Conservation (phyloP, 2,329 filamentous ascomycete species). For the Ceratocystis eucalypticola region DNA sequence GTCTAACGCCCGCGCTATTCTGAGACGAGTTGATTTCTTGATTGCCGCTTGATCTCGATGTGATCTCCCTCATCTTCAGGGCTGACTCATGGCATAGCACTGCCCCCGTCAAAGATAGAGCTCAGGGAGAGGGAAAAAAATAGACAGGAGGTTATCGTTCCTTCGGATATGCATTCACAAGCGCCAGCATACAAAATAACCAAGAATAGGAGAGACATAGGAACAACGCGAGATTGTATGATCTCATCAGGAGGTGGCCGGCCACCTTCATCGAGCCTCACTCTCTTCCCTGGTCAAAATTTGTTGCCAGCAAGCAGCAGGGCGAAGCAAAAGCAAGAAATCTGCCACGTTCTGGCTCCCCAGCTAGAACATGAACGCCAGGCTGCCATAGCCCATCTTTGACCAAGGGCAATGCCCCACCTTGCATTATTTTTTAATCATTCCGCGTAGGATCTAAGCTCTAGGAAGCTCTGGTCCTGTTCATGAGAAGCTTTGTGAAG, state of each 20-base stretch:
- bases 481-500: not conserved
- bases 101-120: not conserved
- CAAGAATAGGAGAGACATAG: not conserved
- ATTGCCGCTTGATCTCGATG: not conserved
- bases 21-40: not conserved
- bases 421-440: not conserved
- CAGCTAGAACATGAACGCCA: not conserved
- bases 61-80: not conserved
- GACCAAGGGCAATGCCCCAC: not conserved
- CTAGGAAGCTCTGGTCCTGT: not conserved
- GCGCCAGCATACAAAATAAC: not conserved
- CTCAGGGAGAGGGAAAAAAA: not conserved
- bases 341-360: too few relatives aligned
- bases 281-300: too few relatives aligned
- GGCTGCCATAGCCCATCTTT: not conserved
- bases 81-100: not conserved
- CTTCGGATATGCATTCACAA: not conserved
- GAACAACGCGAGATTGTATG: not conserved
- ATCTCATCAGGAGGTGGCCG: not conserved
- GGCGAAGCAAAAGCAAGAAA: too few relatives aligned
- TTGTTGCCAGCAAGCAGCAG: too few relatives aligned
- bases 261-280: too few relatives aligned
- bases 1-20: too few relatives aligned
- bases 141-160: not conserved
- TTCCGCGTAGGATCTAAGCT: conserved; percentile 1